Evolutionary conservation across 2,329 filamentous ascomycete species (phyloP).

Genomic region (Claviceps sp.): DNA sequence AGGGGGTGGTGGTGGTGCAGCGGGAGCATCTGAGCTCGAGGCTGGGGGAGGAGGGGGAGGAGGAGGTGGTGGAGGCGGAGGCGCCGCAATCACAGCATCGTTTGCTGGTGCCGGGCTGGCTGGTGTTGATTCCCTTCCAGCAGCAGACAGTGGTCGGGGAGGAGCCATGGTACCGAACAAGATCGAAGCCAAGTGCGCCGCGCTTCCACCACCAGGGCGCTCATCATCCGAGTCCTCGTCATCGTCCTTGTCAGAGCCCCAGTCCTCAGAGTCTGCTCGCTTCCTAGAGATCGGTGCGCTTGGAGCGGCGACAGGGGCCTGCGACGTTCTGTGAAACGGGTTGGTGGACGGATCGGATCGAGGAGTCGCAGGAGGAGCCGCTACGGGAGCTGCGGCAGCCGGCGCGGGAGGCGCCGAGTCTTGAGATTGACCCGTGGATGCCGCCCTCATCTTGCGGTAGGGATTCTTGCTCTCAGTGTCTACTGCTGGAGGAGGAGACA

Average conservation of each 20-base stretch:
- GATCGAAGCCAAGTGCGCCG: constrained; percentile 85
- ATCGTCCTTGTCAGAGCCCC: constrained; percentile 61
- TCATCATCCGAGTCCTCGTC: constrained; percentile 65
- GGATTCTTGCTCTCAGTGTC: constrained; percentile 84
- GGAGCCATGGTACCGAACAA: constrained; percentile 96
- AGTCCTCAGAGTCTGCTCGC: constrained; percentile 52
- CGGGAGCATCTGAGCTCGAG: constrained; percentile 15
- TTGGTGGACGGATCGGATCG: constrained; percentile 65
- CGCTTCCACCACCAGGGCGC: constrained; percentile 64
- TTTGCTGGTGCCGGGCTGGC: constrained; percentile 24
- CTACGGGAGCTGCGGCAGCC: constrained; percentile 19
- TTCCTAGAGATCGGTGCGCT: constrained; percentile 40
- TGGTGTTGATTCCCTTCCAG: constrained; percentile 51
- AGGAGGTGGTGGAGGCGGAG: constrained; percentile 21
- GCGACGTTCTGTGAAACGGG: constrained; percentile 80
- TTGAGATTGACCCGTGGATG: constrained; percentile 35
- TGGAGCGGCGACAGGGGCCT: constrained; percentile 36
- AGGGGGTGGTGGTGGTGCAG: constrained; percentile 10
- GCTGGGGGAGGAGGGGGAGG: constrained; percentile 16
- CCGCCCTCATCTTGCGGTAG: constrained; percentile 80
- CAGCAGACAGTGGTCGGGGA: constrained; percentile 72
- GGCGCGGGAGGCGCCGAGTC: constrained; percentile 22
- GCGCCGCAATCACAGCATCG: constrained; percentile 27
- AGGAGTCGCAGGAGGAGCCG: constrained; percentile 19
- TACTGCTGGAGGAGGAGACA: constrained; percentile 30